Conservation (phyloP, 2,329 filamentous ascomycete species). For the Hypocrella siamensis region DNA sequence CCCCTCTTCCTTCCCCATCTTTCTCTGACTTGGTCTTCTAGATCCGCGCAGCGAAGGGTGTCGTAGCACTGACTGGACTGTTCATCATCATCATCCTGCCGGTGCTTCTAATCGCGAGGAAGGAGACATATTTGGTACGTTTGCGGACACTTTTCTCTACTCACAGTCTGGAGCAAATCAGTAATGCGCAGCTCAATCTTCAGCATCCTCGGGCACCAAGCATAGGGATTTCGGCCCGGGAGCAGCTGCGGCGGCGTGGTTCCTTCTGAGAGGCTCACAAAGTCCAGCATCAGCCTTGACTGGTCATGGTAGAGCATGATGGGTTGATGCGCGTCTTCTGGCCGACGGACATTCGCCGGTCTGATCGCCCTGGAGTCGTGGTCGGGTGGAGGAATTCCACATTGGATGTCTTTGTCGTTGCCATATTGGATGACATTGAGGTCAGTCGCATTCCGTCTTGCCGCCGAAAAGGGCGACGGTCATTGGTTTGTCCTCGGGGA, state of each 20-base stretch:
- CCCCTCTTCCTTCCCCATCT: too few species aligned
- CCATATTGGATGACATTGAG: constrained; percentile 81
- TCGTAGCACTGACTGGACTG: constrained; percentile 64
- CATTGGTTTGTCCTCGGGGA: too few species aligned
- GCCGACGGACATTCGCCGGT: constrained; percentile 71
- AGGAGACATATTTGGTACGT: constrained; percentile 65
- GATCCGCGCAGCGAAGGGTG: constrained; percentile 76
- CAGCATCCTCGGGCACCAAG: constrained; percentile 71
- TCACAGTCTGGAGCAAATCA: too few species aligned
- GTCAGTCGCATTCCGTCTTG: constrained; percentile 33
- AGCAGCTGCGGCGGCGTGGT: constrained; percentile 84
- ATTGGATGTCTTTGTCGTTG: constrained; percentile 78
- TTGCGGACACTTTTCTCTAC: too few species aligned
- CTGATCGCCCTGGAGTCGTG: constrained; percentile 64
- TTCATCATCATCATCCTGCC: constrained; percentile 78
- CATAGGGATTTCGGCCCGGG: constrained; percentile 79
- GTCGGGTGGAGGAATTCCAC: constrained; percentile 94
- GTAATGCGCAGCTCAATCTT: too few species aligned
- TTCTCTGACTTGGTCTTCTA: constrained; percentile 19
- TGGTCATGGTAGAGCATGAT: constrained; percentile 59
- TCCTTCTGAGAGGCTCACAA: constrained; percentile 54
- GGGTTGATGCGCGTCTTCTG: constrained; percentile 97
- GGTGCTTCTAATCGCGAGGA: constrained; percentile 64
- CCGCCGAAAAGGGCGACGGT: background rate
- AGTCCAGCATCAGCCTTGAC: constrained; percentile 12